Conservation (phyloP, 148 eudicot species). For the Rhododendron vialii region DNA sequence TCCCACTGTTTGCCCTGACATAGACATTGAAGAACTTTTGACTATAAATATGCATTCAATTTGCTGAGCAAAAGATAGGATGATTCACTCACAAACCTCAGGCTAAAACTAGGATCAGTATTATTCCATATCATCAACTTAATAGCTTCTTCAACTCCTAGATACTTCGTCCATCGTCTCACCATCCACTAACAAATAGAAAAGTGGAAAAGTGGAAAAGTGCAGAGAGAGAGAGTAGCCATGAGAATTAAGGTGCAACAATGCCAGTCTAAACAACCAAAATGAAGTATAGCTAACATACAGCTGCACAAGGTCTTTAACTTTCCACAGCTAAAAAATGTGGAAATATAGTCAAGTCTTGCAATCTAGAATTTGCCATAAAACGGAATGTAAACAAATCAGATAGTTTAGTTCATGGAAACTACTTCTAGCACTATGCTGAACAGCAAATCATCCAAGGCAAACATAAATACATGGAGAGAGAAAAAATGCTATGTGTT, state of each 20-base stretch:
- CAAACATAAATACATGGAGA: neutral
- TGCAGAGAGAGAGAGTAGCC: neutral
- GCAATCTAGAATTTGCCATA: neutral
- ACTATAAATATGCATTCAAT: neutral
- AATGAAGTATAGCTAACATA: neutral
- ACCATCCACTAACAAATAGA: conserved; percentile 78
- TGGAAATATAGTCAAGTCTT: neutral
- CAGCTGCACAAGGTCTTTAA: neutral
- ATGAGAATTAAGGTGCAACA: neutral
- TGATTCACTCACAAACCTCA: conserved; percentile 49
- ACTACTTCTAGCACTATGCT: neutral
- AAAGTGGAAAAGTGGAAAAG: conserved; percentile 8
- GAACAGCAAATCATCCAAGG: neutral
- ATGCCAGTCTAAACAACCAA: neutral
- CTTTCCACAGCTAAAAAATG: neutral
- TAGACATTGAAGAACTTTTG: conserved; percentile 9
- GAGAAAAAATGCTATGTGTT: neutral
- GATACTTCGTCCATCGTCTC: conserved; percentile 75
- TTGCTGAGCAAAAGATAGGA: neutral
- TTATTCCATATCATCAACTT: conserved; percentile 93
- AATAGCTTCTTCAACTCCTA: conserved; percentile 77
- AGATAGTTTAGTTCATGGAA: neutral
- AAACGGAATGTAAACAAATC: neutral
- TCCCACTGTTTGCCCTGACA: conserved; percentile 72
- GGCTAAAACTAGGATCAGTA: conserved; percentile 69